Base-by-base conservation (phyloP, 2,329 filamentous ascomycete species). In the Scedosporium dehoogii region DNA sequence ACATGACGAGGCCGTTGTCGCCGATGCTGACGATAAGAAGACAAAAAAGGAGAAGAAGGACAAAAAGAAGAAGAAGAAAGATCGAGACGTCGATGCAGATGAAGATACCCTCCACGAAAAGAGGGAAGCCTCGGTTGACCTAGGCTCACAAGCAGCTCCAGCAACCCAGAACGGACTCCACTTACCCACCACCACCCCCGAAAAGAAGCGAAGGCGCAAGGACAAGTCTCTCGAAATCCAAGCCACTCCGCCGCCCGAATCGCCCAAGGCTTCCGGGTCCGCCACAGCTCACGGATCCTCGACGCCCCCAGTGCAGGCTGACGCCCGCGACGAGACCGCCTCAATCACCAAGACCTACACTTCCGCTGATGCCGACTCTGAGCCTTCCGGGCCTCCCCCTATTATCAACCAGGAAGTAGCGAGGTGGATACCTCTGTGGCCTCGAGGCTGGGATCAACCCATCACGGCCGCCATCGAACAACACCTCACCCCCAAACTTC, bases 381-480 rank as follows among this genome's bases (percentile, higher is more conserved):
- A 67, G 27, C 75, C 76, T 25, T 66, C 74, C 59, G 71, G 75
- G 63, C 73, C 73, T 59, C 76, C 74, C 55, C 89, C 92, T 16
- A 93, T 96, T 75, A 86, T 86, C 72, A 84, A 85, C 29, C 88
- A 93, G 70, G 91, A 88, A 23, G 84, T 91, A 51, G 92, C 92
- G 1, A 83, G 96, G 68, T 92, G 90, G 75, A 82, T 92, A 66
- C 84, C 89, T 1, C 79, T 94, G 65, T 89, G 85, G 65, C 89
- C 90, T 10, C 78, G 84, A 46, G 87, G 87, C 55, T 88, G 90
- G 74, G 79, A 83, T 64, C 82, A 85, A 63, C 88, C 90, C 0
- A 76, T 91, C 66, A 86, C 89, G 67, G 88, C 85, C 63, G 81
- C 88, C 65, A 85, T 87, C 70, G 84, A 86, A 64, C 89, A 92